Percentiles rank a stretch among this genome's conserved stretches.
phyloP scores from a whole-genome alignment of 148 eudicot species.

The Amaranthus hypochondriacus region DNA sequence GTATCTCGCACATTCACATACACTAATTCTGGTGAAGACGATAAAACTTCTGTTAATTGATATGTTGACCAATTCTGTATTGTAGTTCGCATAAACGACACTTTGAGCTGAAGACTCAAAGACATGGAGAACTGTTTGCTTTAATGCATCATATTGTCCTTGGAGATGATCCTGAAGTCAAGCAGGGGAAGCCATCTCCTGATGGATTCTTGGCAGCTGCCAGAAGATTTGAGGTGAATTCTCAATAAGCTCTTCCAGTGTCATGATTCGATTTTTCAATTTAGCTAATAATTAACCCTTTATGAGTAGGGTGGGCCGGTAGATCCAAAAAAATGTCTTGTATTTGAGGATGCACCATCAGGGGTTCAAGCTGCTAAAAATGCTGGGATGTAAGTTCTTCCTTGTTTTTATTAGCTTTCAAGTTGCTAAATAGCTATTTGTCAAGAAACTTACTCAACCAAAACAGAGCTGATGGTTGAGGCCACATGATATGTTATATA shows the following conservation, averaged over 20 bases:
- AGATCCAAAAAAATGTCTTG: conserved; percentile 61
- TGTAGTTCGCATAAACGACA: conserved; percentile 71
- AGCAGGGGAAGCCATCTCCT: conserved; percentile 93
- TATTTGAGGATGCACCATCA: conserved; percentile 93
- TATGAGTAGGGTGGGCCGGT: conserved; percentile 70
- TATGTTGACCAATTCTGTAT: conserved; percentile 9
- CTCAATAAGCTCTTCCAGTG: not conserved
- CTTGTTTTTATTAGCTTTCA: not conserved
- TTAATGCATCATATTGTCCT: conserved; percentile 93
- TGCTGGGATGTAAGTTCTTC: conserved; percentile 85
- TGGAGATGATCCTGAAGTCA: conserved; percentile 98
- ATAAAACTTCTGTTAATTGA: not conserved
- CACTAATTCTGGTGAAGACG: not conserved
- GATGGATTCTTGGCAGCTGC: conserved; percentile 85
- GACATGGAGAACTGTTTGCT: conserved; percentile 68
- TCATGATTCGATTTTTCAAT: not conserved
- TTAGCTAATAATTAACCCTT: not conserved
- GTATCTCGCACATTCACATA: not conserved
- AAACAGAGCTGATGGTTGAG: too few species aligned
- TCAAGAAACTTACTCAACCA: not conserved
- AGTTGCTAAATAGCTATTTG: not conserved
- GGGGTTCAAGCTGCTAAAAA: conserved; percentile 90
- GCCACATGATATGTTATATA: too few species aligned
- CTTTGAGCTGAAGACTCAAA: conserved; percentile 79
- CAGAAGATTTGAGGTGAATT: conserved; percentile 80